A percentile compares a stretch with the other conserved stretches of the same genome.
Conservation (phyloP, 2,329 filamentous ascomycete genomes). For the Monosporascus cannonballus region DNA sequence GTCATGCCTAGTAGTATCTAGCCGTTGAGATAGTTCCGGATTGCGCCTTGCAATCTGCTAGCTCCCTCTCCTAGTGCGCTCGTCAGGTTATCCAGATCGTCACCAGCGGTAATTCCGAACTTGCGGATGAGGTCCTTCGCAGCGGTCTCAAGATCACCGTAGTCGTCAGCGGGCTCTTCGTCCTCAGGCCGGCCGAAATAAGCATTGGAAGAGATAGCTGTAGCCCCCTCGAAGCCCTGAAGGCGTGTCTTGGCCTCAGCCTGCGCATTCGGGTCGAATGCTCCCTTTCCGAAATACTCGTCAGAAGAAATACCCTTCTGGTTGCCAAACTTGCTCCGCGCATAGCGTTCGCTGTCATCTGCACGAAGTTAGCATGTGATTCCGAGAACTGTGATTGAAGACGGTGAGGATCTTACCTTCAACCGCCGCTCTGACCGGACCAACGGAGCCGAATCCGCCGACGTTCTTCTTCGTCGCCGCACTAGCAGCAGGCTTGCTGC, state of each 20-base stretch:
- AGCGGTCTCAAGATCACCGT: constrained; percentile 85
- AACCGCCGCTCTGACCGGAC: constrained; percentile 61
- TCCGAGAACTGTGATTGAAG: background rate
- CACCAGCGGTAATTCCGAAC: constrained; percentile 91
- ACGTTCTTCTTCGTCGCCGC: constrained; percentile 64
- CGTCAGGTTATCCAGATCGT: constrained; percentile 88
- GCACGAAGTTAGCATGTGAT: constrained; percentile 16
- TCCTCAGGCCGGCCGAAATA: constrained; percentile 95
- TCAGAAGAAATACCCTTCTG: constrained; percentile 98
- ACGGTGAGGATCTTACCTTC: constrained; percentile 49
- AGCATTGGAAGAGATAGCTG: constrained; percentile 88
- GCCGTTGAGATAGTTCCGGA: constrained; percentile 58
- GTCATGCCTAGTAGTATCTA: constrained; percentile 24
- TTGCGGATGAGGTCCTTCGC: constrained; percentile 94
- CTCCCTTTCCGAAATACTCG: constrained; percentile 92
- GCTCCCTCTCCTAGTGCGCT: constrained; percentile 81
- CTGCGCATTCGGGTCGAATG: constrained; percentile 74
- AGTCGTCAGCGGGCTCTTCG: constrained; percentile 65
- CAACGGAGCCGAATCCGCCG: constrained; percentile 81
- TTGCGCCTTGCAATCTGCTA: constrained; percentile 71
- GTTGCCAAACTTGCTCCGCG: constrained; percentile 78
- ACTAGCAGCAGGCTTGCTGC: constrained; percentile 49
- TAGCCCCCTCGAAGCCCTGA: constrained; percentile 88
- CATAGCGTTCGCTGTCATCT: constrained; percentile 77
- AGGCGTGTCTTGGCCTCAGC: constrained; percentile 82